Evolutionary conservation across 2,329 filamentous ascomycete genomes (phyloP).

Genomic region (Fusarium subglutinans): DNA sequence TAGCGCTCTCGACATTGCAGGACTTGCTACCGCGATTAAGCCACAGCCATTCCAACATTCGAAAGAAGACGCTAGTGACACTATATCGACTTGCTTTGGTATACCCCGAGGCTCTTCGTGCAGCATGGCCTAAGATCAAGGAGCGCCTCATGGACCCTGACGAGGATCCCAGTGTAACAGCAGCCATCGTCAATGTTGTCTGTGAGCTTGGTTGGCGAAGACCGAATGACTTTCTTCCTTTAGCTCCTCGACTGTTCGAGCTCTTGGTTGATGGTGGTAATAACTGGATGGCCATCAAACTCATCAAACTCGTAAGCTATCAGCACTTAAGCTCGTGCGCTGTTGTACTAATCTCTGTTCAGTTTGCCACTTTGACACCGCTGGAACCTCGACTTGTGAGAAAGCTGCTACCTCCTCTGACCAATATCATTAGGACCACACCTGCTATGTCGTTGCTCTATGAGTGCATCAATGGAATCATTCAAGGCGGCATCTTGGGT

Average conservation of each 20-base stretch:
- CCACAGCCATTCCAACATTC: slow-evolving; percentile 84
- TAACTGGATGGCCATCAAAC: slow-evolving; percentile 99
- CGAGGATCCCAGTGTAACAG: slow-evolving; percentile 92
- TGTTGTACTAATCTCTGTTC: slow-evolving; percentile 4
- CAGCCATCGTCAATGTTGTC: slow-evolving; percentile 95
- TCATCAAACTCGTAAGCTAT: slow-evolving; percentile 87
- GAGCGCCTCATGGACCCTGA: slow-evolving; percentile 89
- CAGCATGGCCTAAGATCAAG: slow-evolving; percentile 97
- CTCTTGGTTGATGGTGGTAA: slow-evolving; percentile 91
- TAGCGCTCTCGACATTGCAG: slow-evolving; percentile 87
- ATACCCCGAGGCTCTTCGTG: slow-evolving; percentile 92
- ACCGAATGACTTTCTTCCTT: slow-evolving; percentile 90
- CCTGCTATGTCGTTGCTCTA: slow-evolving; percentile 98
- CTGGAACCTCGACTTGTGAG: slow-evolving; percentile 90
- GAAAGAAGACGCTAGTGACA: slow-evolving; percentile 96
- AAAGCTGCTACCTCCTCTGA: slow-evolving; percentile 90
- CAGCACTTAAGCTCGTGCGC: too few species aligned
- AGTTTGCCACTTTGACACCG: slow-evolving; percentile 95
- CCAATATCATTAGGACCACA: slow-evolving; percentile 92
- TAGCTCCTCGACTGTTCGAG: slow-evolving; percentile 92
- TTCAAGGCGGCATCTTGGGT: slow-evolving; percentile 92
- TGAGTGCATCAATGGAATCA: slow-evolving; percentile 98
- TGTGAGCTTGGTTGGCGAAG: slow-evolving; percentile 95
- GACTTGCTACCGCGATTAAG: slow-evolving; percentile 87
- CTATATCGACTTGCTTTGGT: slow-evolving; percentile 92